Conservation (phyloP, 495 filamentous ascomycete species). For the Massariosphaeria phaeospora region DNA sequence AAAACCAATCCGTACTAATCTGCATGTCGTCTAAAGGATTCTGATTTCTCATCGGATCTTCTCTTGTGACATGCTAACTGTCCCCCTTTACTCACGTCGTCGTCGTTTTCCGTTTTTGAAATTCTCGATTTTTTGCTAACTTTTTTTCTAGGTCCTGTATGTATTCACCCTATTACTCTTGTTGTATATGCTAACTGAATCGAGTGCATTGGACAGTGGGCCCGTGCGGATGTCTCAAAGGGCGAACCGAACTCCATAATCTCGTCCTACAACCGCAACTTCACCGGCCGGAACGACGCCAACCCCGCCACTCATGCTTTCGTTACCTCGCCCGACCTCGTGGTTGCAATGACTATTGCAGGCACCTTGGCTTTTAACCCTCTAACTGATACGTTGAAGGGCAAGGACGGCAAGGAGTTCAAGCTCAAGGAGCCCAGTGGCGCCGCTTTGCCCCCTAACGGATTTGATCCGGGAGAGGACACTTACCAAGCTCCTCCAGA, state of each 20-base stretch:
- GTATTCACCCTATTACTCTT: not conserved
- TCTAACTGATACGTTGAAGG: constrained; percentile 87
- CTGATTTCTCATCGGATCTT: too few species aligned
- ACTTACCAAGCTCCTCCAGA: constrained; percentile 95
- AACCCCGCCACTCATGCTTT: constrained; percentile 99
- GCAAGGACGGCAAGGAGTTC: constrained; percentile 97
- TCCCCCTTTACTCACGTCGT: too few species aligned
- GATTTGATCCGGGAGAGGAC: constrained; percentile 89
- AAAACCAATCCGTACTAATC: too few species aligned
- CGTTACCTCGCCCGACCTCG: constrained; percentile 96
- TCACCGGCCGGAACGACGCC: constrained; percentile 97
- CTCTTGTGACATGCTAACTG: too few species aligned
- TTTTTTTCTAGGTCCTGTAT: not conserved
- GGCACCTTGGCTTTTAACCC: constrained; percentile 96
- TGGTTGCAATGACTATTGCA: constrained; percentile 86
- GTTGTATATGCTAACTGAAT: not conserved
- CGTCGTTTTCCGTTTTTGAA: too few species aligned
- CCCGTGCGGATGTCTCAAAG: constrained; percentile 91
- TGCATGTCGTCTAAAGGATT: too few species aligned
- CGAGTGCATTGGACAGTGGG: constrained; percentile 68
- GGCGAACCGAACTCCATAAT: constrained; percentile 94
- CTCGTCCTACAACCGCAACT: constrained; percentile 98
- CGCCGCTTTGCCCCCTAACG: constrained; percentile 70
- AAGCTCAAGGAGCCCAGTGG: constrained; percentile 73
- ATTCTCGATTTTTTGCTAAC: too few species aligned